Evolutionary conservation across 139 green algal species (phyloP).

Genomic region (Yamagishiella unicocca): DNA sequence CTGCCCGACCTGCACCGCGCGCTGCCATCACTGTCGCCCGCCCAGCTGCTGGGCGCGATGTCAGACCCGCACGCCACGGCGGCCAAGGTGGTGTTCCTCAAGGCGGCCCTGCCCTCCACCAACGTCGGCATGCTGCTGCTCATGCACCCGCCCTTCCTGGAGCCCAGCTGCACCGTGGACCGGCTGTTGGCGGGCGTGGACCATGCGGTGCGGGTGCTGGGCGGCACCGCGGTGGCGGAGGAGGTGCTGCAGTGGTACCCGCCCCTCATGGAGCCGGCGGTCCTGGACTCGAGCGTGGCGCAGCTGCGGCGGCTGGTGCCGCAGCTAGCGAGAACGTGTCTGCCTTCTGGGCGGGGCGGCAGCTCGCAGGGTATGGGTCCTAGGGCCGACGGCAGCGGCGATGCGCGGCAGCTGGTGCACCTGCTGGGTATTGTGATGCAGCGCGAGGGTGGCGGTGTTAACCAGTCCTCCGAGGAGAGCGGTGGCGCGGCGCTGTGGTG

Average conservation of each 20-base stretch:
- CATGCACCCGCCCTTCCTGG: constrained; percentile 21
- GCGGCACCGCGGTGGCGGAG: not conserved
- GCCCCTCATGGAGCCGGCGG: constrained; percentile 1
- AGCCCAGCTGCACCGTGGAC: not conserved
- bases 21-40: not conserved
- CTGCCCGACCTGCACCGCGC: constrained; percentile 24
- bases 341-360: not conserved
- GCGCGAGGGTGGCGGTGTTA: not conserved
- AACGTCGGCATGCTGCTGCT: constrained; percentile 39
- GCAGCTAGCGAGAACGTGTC: not conserved
- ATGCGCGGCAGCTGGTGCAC: constrained; percentile 28
- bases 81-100: constrained; percentile 10
- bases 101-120: constrained; percentile 6
- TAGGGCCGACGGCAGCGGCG: not conserved
- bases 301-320: constrained; percentile 40
- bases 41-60: not conserved
- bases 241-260: constrained; percentile 47
- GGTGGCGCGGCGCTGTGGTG: not conserved
- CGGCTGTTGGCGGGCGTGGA: constrained; percentile 5
- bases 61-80: not conserved
- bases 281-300: constrained; percentile 1
- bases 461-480: not conserved
- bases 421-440: constrained; percentile 42
- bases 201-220: constrained; percentile 28
- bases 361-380: not conserved